Evolutionary conservation across 208 protist species (phyloP).

Genomic region (Leishmania martiniquensis): DNA sequence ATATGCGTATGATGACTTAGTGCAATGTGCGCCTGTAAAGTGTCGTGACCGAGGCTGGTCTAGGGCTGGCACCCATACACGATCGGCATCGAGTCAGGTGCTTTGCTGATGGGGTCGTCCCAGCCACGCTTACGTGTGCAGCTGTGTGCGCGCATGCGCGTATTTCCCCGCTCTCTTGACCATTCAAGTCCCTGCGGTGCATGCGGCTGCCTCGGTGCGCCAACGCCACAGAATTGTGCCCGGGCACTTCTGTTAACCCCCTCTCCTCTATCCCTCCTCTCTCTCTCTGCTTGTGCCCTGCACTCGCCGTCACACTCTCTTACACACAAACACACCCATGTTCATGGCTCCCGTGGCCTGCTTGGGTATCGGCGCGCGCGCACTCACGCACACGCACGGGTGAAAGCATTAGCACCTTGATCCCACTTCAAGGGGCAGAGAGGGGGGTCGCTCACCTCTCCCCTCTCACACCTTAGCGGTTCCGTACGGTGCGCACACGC

Average conservation of each 20-base stretch:
- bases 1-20: background rate
- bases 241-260: background rate
- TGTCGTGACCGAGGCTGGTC: background rate
- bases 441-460: background rate
- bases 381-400: constrained; percentile 2
- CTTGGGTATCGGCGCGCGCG: too few relatives aligned
- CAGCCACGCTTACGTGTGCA: background rate
- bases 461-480: background rate
- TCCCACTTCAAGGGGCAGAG: background rate
- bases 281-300: background rate
- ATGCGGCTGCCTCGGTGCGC: background rate
- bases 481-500: background rate
- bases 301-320: background rate
- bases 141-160: background rate
- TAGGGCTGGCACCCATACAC: background rate
- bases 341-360: too few relatives aligned
- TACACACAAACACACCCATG: constrained; percentile 2
- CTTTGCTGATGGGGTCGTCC: background rate
- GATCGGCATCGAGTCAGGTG: background rate
- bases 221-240: background rate
- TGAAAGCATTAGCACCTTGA: constrained; percentile 1
- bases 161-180: background rate
- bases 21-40: background rate
- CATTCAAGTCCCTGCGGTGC: background rate
- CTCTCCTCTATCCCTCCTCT: background rate